Percentiles rank a stretch among this genome's conserved stretches.
Evolutionary conservation across 2,329 filamentous ascomycete genomes (phyloP).

Genomic region (Dryadomyces sulphureus): DNA sequence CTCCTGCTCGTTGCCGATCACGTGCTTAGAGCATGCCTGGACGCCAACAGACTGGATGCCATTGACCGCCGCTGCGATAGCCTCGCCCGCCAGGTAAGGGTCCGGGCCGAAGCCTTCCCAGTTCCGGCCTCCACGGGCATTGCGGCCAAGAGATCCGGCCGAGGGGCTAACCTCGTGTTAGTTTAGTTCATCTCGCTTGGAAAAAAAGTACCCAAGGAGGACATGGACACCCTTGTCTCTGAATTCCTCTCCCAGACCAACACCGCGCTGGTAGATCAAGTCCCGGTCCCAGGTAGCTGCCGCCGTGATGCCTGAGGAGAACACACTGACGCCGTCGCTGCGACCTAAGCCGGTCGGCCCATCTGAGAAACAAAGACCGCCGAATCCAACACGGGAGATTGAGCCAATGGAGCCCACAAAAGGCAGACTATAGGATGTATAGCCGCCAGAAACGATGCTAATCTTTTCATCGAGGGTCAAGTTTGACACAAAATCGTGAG

Average conservation of each 20-base stretch:
- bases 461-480: no score
- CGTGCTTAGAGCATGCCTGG: constrained; percentile 22
- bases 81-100: constrained; percentile 50
- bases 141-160: constrained; percentile 47
- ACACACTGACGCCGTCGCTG: constrained; percentile 32
- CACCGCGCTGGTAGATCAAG: constrained; percentile 49
- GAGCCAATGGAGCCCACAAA: no score
- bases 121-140: constrained; percentile 44
- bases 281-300: constrained; percentile 58
- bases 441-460: no score
- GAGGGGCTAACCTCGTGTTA: no score
- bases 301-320: constrained; percentile 55
- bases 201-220: constrained; percentile 55
- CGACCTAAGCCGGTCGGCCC: no score
- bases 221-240: constrained; percentile 59
- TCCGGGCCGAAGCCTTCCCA: constrained; percentile 51
- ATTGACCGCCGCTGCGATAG: constrained; percentile 48
- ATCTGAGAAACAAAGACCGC: no score
- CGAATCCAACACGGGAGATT: no score
- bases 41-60: constrained; percentile 45
- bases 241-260: constrained; percentile 59
- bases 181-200: no score
- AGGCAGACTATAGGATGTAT: no score
- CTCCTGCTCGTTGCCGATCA: constrained; percentile 19
- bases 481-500: no score